These are phyloP conservation scores for Fusarium tupiense DNA, from an alignment of 2,329 filamentous ascomycete genomes.

Conservation along the genomic window DNA sequence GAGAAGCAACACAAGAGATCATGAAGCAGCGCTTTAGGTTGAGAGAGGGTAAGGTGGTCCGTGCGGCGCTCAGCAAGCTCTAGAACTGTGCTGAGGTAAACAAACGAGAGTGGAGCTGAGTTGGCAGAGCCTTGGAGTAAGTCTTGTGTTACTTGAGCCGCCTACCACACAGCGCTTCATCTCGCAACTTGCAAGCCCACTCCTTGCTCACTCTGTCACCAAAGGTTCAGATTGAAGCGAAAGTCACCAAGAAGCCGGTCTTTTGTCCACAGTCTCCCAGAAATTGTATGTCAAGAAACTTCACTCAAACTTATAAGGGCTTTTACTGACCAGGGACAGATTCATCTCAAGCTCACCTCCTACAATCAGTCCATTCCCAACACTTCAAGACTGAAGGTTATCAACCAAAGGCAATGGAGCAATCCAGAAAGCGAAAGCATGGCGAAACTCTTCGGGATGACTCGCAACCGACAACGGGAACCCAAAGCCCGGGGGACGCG, in stretches of 20 bases:
- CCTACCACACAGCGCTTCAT: background rate
- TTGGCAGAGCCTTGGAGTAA: too few species aligned
- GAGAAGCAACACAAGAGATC: background rate
- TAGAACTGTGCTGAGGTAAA: too few species aligned
- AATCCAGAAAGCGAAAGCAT: background rate
- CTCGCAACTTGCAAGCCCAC: conserved; percentile 32
- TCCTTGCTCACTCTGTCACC: background rate
- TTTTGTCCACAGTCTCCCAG: fast-evolving
- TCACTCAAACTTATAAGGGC: background rate
- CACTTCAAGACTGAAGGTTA: too few species aligned
- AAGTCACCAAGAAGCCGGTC: fast-evolving
- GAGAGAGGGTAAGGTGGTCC: fast-evolving
- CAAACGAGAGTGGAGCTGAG: too few species aligned
- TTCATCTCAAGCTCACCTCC: too few species aligned
- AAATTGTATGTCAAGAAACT: background rate
- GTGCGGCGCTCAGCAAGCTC: background rate
- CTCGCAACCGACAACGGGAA: too few species aligned
- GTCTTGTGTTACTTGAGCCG: too few species aligned
- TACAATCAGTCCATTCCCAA: background rate
- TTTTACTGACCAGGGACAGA: background rate
- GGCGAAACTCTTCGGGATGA: too few species aligned
- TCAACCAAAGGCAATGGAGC: too few species aligned
- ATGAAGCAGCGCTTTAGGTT: background rate
- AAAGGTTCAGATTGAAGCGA: fast-evolving
- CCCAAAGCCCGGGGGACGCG: too few species aligned